Base-by-base conservation (phyloP, 495 filamentous ascomycete species). In the Neurospora sp. region DNA sequence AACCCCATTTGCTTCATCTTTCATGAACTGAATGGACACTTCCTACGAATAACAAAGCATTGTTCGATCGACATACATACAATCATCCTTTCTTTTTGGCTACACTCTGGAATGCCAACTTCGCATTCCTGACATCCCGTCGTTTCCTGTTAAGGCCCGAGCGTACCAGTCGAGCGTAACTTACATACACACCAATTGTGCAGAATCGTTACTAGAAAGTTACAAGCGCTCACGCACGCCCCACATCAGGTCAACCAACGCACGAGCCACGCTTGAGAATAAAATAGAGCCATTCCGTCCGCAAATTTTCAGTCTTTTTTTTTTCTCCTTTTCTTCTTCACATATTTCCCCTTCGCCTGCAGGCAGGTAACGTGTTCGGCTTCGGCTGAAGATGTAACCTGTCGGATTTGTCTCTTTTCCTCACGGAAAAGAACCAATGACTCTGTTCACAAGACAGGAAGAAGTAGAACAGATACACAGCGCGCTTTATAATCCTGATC, bases 401-500 rank as follows among this genome's bases (percentile, higher is more conserved):
- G 53, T 61, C 22, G 53, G 12, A 61, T 40, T 22, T 70, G 71
- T 45, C 68, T 70, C 75, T 71, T 38, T 70, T 76, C 59, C 73
- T 22, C 8, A 20, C 1, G 16, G 69, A 40, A 16, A 71, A 35
- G 70, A 71, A 74, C 37, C 73, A 37, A 71, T 73, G 71, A 78
- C 72, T 38, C 68, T 73, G 68, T 81, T 81, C 77, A 72, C 61
- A 69, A 69, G 42, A 31, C 70, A 69, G 73, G 75, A 48, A 71
- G 79, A 82, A 82, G 80, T 75, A 82, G 80, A 82, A 31, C 40
- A 76, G 72, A 69, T 10, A 35, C 20, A 31, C 22, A 59, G 35
- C 69, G 77, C 79, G 75, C 74, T 78, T 82, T 79, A 80, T 79
- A 81, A 82, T 81, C 81, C 76, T 79, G 79, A 73, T 61, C 71